These are phyloP conservation scores for Arthrobotrys entomopaga DNA, from an alignment of 2,329 filamentous ascomycete species.

Conservation along the genomic window DNA sequence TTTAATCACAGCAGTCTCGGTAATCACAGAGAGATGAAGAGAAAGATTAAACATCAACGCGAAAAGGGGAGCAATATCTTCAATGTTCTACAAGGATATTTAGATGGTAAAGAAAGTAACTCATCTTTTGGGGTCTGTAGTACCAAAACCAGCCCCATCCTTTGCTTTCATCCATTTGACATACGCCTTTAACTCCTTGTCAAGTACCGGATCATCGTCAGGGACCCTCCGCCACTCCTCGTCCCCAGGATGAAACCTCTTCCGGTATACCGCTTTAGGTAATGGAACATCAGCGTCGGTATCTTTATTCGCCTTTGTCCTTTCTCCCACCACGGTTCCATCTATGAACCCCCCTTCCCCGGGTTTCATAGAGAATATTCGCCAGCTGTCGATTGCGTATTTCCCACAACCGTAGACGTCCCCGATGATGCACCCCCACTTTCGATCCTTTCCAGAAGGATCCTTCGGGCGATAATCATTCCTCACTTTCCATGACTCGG, in stretches of 20 bases:
- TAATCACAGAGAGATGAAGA: too few species aligned
- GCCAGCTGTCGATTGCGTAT: conserved; percentile 54
- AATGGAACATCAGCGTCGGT: conserved; percentile 5
- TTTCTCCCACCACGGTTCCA: conserved; percentile 29
- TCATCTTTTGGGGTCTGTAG: not conserved
- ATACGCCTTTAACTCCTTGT: conserved; percentile 52
- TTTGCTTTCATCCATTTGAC: conserved; percentile 53
- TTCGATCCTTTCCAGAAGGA: conserved; percentile 32
- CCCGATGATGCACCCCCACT: conserved; percentile 52
- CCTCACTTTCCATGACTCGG: conserved; percentile 26
- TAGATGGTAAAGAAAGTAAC: not conserved
- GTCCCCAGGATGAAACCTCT: conserved; percentile 39
- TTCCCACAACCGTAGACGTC: conserved; percentile 41
- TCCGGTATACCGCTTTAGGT: conserved; percentile 19
- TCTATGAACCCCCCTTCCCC: conserved; percentile 49
- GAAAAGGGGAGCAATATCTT: not conserved
- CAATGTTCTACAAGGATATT: not conserved
- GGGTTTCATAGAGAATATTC: conserved; percentile 53
- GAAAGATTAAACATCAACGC: not conserved
- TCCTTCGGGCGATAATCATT: conserved; percentile 38
- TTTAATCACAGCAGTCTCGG: too few species aligned
- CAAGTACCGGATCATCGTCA: conserved; percentile 32
- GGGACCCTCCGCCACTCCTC: conserved; percentile 53
- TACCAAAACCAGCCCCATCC: conserved; percentile 44
- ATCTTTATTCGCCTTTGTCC: conserved; percentile 16